phyloP scores from a whole-genome alignment of 2,329 filamentous ascomycete genomes.

The Colletotrichum tabaci region DNA sequence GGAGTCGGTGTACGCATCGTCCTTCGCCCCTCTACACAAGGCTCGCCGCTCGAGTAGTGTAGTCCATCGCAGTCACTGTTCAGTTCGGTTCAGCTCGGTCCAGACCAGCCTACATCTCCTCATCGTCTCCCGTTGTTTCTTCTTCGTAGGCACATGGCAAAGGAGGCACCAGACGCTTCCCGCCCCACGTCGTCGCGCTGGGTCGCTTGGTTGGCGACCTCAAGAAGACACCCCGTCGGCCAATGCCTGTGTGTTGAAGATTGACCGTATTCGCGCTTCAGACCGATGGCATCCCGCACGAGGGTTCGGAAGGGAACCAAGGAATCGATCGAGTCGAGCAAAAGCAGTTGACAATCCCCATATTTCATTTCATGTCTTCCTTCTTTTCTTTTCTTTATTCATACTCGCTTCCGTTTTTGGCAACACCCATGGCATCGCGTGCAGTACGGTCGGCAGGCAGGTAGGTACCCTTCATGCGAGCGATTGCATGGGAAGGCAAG shows the following conservation, averaged over 20 bases:
- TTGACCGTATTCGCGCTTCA: not conserved
- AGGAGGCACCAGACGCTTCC: conserved; percentile 13
- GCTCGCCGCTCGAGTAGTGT: conserved; percentile 10
- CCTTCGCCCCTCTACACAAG: not conserved
- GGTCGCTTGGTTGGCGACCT: conserved; percentile 11
- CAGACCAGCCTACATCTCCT: conserved; percentile 26
- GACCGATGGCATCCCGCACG: not conserved
- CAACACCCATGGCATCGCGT: conserved; percentile 28
- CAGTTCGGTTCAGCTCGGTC: conserved; percentile 21
- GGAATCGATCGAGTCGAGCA: not conserved
- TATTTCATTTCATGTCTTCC: conserved; percentile 1
- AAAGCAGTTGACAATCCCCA: conserved; percentile 8
- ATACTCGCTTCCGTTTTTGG: conserved; percentile 3
- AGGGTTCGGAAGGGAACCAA: not conserved
- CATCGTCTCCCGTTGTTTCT: conserved; percentile 17
- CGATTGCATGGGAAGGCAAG: not conserved
- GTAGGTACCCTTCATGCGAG: conserved; percentile 10
- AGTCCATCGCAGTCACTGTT: conserved; percentile 29
- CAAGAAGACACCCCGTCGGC: not conserved
- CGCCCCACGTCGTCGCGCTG: conserved; percentile 23
- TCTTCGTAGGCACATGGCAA: conserved; percentile 29
- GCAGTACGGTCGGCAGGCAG: conserved; percentile 16
- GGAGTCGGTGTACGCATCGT: conserved; percentile 9
- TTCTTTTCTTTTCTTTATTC: conserved; percentile 15
- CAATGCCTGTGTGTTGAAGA: not conserved